Percentiles rank a stretch among this genome's conserved stretches.
These are phyloP conservation scores for Cinchona pubescens DNA, from an alignment of 257 asterid species.

Conservation along the genomic window DNA sequence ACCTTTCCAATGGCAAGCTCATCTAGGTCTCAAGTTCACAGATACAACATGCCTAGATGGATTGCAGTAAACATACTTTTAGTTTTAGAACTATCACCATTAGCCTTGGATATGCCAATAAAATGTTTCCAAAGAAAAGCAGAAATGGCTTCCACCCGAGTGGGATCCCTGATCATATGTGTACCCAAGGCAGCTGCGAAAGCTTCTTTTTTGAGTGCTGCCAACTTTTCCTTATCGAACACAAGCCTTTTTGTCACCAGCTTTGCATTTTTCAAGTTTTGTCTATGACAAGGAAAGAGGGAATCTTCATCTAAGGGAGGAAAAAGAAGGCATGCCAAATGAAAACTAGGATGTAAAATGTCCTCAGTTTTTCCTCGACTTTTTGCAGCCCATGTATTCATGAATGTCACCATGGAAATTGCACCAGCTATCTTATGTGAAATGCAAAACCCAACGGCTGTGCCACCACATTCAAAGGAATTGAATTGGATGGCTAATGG, in stretches of 20 bases:
- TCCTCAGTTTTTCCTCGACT: background rate
- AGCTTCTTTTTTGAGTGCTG: slow-evolving; percentile 11
- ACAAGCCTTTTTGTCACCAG: slow-evolving; percentile 22
- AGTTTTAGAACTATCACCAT: background rate
- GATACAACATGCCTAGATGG: no score
- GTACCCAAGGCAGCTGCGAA: background rate
- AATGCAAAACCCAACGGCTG: slow-evolving; percentile 23
- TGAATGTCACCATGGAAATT: slow-evolving; percentile 22
- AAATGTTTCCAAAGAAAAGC: slow-evolving; percentile 35
- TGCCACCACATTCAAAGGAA: slow-evolving; percentile 31
- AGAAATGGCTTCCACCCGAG: slow-evolving; percentile 38
- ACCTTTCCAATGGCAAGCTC: background rate
- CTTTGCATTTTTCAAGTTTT: background rate
- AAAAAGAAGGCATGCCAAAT: slow-evolving; percentile 10
- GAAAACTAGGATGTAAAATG: slow-evolving; percentile 11
- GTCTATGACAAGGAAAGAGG: background rate
- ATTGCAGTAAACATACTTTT: slow-evolving; percentile 1
- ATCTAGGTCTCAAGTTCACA: slow-evolving; percentile 27
- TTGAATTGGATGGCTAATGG: slow-evolving; percentile 29
- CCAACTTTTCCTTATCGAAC: slow-evolving; percentile 30
- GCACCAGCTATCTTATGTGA: slow-evolving; percentile 31
- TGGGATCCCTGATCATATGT: slow-evolving; percentile 20
- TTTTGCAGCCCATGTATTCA: slow-evolving; percentile 30
- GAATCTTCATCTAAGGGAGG: slow-evolving; percentile 20
- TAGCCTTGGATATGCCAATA: background rate